phyloP scores from a whole-genome alignment of 2,329 filamentous ascomycete genomes.

The Arthrobotrys sinensis region DNA sequence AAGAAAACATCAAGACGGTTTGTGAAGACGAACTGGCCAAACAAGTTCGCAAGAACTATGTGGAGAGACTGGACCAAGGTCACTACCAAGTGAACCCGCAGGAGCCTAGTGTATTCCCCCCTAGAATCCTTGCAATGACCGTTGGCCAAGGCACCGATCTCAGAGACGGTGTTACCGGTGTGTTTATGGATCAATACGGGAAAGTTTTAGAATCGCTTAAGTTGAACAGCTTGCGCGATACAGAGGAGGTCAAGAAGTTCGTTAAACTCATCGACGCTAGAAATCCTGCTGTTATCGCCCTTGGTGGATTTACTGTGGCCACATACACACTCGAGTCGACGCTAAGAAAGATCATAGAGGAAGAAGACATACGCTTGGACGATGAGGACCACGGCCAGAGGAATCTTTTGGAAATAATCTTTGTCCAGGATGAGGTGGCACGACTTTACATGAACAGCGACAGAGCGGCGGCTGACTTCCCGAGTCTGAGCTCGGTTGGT shows the following conservation, averaged over 20 bases:
- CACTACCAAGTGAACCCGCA: conserved; percentile 5
- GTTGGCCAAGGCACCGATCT: conserved; percentile 85
- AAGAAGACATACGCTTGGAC: conserved; percentile 75
- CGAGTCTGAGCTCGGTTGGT: conserved; percentile 81
- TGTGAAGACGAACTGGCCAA: conserved; percentile 95
- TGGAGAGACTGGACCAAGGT: conserved; percentile 91
- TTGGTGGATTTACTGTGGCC: conserved; percentile 90
- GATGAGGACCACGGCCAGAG: conserved; percentile 82
- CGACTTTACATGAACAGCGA: conserved; percentile 93
- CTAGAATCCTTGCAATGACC: conserved; percentile 87
- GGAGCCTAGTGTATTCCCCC: conserved; percentile 71
- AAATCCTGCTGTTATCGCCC: conserved; percentile 88
- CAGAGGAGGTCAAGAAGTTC: conserved; percentile 78
- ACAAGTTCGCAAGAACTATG: conserved; percentile 76
- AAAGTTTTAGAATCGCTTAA: conserved; percentile 90
- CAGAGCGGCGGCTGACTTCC: conserved; percentile 83
- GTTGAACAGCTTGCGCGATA: conserved; percentile 83
- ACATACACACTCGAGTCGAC: conserved; percentile 87
- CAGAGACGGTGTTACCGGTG: conserved; percentile 86
- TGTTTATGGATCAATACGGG: conserved; percentile 93
- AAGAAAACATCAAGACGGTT: conserved; percentile 91
- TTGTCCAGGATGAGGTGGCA: conserved; percentile 98
- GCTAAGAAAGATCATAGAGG: conserved; percentile 82
- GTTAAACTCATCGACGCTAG: conserved; percentile 83
- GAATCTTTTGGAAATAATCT: conserved; percentile 87